Base-by-base conservation (phyloP, 2,329 filamentous ascomycete genomes). In the Pseudocercospora musae region DNA sequence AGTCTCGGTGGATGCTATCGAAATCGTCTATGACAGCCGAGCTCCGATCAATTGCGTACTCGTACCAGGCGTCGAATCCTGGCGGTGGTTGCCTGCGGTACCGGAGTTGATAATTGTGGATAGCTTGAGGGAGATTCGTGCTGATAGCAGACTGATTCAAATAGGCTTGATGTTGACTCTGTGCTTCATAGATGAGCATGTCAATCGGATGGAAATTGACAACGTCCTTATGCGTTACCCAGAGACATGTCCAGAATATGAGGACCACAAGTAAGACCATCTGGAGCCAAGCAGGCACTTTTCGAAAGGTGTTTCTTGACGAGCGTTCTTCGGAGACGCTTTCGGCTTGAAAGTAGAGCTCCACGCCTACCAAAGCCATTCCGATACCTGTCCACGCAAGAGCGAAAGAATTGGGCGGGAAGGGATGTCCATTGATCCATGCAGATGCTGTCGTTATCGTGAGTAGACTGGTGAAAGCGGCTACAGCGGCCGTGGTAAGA, bases 51-150 rank as follows among this genome's bases (percentile, higher is more conserved):
- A 75, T 80, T 1, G 85, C 85, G 70, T 81, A 87, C 40, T 80
- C 71, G 68, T 84, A 87, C 85, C 85, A 87, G 61, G 80, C 75
- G 64, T 87, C 82, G 66, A 87, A 88, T 11, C 81, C 80, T 9
- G 85, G 85, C 25, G 85, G 85, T 1, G 85, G 85, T 63, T 81
- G 77, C 58, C 81, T 79, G 1, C 76, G 72, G 68, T 87, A 85
- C 64, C 83, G 79, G 55, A 75, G 72, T 48, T 76, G 78, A 70
- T 87, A 87, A 42, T 81, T 77, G 20, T 72, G 65, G 6, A 84
- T 80, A 25, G 84, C 84, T 62, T 82, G 78, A 31, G 74, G 69
- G 0, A 87, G 72, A 10, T 75, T 81, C 15, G 72, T 75, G 69
- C 82, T 85, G 42, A 71, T 72, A 23, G 77, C 75, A 10, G 83